Evolutionary conservation across 208 protist genomes (phyloP), one percentile per base, ranked within the genome.

Genomic region (Trypanosoma congolense): DNA sequence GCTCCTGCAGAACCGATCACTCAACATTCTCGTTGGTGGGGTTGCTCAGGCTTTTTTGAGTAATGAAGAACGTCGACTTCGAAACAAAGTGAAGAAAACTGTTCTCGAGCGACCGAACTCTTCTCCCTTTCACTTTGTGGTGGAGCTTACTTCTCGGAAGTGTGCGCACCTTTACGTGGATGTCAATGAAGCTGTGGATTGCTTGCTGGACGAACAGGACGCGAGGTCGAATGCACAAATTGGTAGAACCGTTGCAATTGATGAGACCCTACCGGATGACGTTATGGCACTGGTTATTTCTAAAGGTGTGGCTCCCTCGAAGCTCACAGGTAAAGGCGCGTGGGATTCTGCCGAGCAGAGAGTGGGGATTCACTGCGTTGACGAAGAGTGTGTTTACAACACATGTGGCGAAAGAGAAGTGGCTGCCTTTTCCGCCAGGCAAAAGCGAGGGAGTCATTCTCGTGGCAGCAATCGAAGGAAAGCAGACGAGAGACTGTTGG

Each of bases 1-100:
- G 3, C 59, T 97, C 6, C 50, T 96, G 51, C 81, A 96, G 62
- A 96, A 97, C 61, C 78, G 76, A 42, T 73, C 68, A n/a, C 62
- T 96, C 29, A 92, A 87, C 56, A 52, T 79, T 6, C 72, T 97
- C 31, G 80, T 96, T 12, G 93, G 93, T 25, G 93, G 91, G n/a
- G 65, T 83, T 4, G 80, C 84, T 8, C 71, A 91, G 31, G 90
- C 91, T 9, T 96, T 92, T 51, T 69, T 97, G 28, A 83, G 83
- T 69, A 92, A 96, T 69, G 77, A 92, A 49, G 85, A 91, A 62
- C 69, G 74, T 3, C 61, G 77, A 0, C 56, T 89, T 48, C 74
- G 83, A 29, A 87, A 90, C 56, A 87, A 85, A 55, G 54, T 53
- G 42, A 89, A 88, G 61, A 96, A 96, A 56, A 89, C 80, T 4